These are phyloP conservation scores for Chytriomyces confervae DNA, from an alignment of 192 early-diverging fungal genomes.

Conservation along the genomic window DNA sequence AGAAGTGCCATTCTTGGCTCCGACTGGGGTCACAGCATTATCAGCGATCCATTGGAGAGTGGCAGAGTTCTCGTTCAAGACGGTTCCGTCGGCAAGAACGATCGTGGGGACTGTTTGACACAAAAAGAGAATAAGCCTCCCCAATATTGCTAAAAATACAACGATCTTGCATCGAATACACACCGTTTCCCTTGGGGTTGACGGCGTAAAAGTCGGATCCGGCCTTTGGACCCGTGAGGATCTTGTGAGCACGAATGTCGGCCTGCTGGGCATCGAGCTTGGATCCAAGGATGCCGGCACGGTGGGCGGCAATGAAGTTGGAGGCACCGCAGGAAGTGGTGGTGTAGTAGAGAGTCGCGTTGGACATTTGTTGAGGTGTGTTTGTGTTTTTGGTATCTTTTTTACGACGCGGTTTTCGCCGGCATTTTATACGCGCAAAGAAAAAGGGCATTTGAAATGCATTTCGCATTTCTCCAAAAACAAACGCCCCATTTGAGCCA, in stretches of 20 bases:
- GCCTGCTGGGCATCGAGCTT: constrained; percentile 36
- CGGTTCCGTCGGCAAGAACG: constrained; percentile 37
- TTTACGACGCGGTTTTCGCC: background rate
- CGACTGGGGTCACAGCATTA: constrained; percentile 1
- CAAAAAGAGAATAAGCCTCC: too few relatives aligned
- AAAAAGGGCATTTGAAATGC: too few relatives aligned
- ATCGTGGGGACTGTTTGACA: constrained; percentile 25
- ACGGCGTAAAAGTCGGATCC: constrained; percentile 35
- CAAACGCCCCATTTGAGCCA: too few relatives aligned
- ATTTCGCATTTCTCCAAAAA: too few relatives aligned
- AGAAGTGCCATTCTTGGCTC: background rate
- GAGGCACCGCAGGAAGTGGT: constrained; percentile 39
- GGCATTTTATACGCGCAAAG: too few relatives aligned
- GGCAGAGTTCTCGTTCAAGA: constrained; percentile 43
- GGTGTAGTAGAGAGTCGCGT: constrained; percentile 39
- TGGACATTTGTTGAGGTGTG: background rate
- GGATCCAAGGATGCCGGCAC: constrained; percentile 29
- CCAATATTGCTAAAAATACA: too few relatives aligned
- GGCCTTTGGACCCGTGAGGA: constrained; percentile 30
- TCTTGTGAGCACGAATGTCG: constrained; percentile 34
- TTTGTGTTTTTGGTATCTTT: background rate
- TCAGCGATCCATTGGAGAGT: constrained; percentile 42
- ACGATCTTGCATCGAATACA: too few relatives aligned
- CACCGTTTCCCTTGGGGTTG: constrained; percentile 44
- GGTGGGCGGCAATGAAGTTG: constrained; percentile 39